Evolutionary conservation across 805 yeast genomes (phyloP), one percentile per base, ranked within the genome.

Genomic region (Hanseniaspora mollemarum): DNA sequence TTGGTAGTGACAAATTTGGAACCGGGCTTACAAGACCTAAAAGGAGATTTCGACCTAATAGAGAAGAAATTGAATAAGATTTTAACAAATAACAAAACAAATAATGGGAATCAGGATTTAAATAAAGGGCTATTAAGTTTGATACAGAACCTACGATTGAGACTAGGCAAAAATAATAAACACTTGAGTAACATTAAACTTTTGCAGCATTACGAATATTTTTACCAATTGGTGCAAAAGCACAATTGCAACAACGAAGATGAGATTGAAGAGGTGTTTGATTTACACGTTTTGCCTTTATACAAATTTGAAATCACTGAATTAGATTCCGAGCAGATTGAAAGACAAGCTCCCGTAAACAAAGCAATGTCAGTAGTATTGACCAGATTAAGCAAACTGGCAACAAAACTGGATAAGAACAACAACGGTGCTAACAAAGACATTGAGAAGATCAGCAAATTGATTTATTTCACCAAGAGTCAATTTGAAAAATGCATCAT

Each of bases 21-120:
- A 40, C 56, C 74, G 2, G 68, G 74, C 49, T 72, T 80, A 26
- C 71, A 70, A 29, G 56, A 62, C 8, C 67, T 78, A 36, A 71
- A 72, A 41, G 55, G 65, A 3, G 72, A 71, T 53, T 81, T 81
- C 58, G 70, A 71, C 43, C 60, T 62, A 13, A 62, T 83, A 49
- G 84, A 78, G 54, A 57, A 58, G 5, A 71, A 73, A 46, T 78
- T 83, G 19, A 46, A 46, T 24, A 46, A 38, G 18, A 31, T 46
- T 24, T 22, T 46, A 4, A 33, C 69, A 13, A 45, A 37, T 18
- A 45, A 45, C 43, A 37, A 19, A 16, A n/a, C n/a, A 12, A 38
- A n/a, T n/a, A 6, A 5, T 12, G 29, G 10, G 10, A 19, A 18
- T 12, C 16, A 29, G 12, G 45, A 42, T 5, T 31, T 29, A 8